phyloP scores from a whole-genome alignment of 768 basidiomycete genomes.

The Tubosaeta sp. region DNA sequence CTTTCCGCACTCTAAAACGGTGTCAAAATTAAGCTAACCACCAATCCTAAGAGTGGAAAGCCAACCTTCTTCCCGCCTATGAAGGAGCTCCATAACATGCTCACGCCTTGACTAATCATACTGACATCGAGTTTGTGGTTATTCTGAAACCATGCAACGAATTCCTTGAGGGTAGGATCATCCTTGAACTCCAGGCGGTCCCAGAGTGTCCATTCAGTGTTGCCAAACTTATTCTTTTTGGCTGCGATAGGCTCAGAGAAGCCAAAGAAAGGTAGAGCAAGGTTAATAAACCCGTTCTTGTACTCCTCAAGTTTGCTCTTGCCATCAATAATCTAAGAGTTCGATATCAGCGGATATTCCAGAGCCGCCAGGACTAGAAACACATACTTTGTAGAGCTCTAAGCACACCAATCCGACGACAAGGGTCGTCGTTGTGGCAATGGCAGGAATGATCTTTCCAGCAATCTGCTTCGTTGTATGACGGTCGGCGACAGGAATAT shows the following conservation, averaged over 20 bases:
- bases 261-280: conserved; percentile 97
- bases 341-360: conserved; percentile 1
- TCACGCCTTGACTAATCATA: conserved; percentile 97
- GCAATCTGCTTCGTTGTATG: conserved; percentile 97
- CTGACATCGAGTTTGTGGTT: conserved; percentile 83
- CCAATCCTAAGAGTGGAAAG: not conserved
- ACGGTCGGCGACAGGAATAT: conserved; percentile 77
- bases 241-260: conserved; percentile 97
- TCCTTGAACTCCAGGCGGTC: conserved; percentile 92
- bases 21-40: conserved; percentile 3
- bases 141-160: conserved; percentile 78
- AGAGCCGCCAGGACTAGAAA: not conserved
- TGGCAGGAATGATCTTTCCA: conserved; percentile 98
- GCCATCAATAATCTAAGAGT: conserved; percentile 80
- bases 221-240: conserved; percentile 81
- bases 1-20: conserved; percentile 76
- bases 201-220: conserved; percentile 96
- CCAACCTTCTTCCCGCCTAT: conserved; percentile 87
- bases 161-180: conserved; percentile 83
- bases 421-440: conserved; percentile 96
- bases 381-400: conserved; percentile 87
- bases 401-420: conserved; percentile 95
- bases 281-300: conserved; percentile 98
- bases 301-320: conserved; percentile 92
- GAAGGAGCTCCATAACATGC: conserved; percentile 97